Evolutionary conservation across 2,329 filamentous ascomycete species (phyloP).

Genomic region (Fusarium xyrophilum): DNA sequence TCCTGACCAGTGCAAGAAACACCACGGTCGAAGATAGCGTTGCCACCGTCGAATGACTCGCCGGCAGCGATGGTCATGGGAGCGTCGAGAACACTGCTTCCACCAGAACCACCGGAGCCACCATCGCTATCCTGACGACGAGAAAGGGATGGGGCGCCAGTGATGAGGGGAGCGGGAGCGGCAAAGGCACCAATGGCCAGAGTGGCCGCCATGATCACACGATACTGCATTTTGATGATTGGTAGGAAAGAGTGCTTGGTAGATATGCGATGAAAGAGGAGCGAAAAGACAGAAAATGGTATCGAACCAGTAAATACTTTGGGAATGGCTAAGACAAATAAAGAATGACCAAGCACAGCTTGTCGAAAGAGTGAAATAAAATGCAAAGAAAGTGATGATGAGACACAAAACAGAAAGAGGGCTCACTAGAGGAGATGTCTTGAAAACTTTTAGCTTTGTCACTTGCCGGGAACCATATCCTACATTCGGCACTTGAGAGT

Average conservation of each 20-base stretch:
- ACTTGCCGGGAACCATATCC: conserved; percentile 9
- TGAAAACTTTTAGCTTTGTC: conserved; percentile 29
- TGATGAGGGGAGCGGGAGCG: conserved; percentile 32
- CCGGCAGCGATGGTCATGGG: conserved; percentile 40
- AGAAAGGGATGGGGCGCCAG: conserved; percentile 26
- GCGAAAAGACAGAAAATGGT: neutral
- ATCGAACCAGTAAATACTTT: conserved; percentile 38
- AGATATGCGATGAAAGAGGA: neutral
- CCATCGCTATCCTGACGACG: conserved; percentile 28
- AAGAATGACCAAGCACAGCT: conserved; percentile 40
- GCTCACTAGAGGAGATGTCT: neutral
- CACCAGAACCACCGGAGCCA: neutral
- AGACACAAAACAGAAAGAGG: conserved; percentile 6
- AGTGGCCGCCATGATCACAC: conserved; percentile 37
- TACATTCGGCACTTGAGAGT: no score
- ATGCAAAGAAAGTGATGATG: conserved; percentile 31
- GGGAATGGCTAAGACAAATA: conserved; percentile 6
- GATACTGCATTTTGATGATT: conserved; percentile 39
- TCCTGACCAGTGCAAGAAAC: conserved; percentile 38
- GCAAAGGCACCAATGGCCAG: conserved; percentile 37
- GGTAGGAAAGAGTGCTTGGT: neutral
- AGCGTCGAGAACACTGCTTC: conserved; percentile 36
- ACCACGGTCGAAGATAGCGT: conserved; percentile 42
- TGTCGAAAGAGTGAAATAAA: conserved; percentile 35
- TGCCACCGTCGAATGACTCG: conserved; percentile 42